Percentiles rank a stretch among this genome's conserved stretches.
phyloP scores from a whole-genome alignment of 352 stramenopile species.

The Phytophthora pistaciae region DNA sequence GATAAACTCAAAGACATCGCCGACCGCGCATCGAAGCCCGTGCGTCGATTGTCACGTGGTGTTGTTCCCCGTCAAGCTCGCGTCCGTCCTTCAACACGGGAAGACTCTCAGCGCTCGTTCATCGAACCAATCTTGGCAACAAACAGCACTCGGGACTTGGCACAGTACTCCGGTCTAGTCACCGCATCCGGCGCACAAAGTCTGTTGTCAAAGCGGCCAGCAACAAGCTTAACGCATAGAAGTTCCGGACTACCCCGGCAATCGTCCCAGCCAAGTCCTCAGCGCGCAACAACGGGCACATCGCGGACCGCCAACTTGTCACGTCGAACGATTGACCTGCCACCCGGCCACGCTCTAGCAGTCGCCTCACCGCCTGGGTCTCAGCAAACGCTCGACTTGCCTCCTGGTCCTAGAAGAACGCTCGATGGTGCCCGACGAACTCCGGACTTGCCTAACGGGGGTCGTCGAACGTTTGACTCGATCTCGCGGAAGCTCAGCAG shows the following conservation, averaged over 20 bases:
- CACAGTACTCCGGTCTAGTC: conserved; percentile 25
- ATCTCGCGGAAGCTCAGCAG: conserved; percentile 69
- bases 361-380: not conserved
- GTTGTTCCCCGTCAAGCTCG: conserved; percentile 22
- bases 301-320: conserved; percentile 4
- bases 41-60: conserved; percentile 31
- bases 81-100: conserved; percentile 30
- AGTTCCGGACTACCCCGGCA: conserved; percentile 17
- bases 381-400: not conserved
- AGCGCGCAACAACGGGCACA: conserved; percentile 5
- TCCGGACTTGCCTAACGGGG: not conserved
- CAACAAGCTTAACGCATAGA: conserved; percentile 1
- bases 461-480: conserved; percentile 22
- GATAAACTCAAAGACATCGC: conserved; percentile 88
- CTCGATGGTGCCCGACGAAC: not conserved
- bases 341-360: not conserved
- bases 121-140: conserved; percentile 10
- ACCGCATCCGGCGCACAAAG: conserved; percentile 18
- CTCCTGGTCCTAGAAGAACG: not conserved
- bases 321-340: not conserved
- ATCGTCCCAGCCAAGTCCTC: conserved; percentile 2
- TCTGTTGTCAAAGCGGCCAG: conserved; percentile 22
- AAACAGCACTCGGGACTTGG: conserved; percentile 38
- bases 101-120: conserved; percentile 18
- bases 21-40: conserved; percentile 55